Conservation (phyloP, 2,329 filamentous ascomycete species). For the Penicillium paneum region DNA sequence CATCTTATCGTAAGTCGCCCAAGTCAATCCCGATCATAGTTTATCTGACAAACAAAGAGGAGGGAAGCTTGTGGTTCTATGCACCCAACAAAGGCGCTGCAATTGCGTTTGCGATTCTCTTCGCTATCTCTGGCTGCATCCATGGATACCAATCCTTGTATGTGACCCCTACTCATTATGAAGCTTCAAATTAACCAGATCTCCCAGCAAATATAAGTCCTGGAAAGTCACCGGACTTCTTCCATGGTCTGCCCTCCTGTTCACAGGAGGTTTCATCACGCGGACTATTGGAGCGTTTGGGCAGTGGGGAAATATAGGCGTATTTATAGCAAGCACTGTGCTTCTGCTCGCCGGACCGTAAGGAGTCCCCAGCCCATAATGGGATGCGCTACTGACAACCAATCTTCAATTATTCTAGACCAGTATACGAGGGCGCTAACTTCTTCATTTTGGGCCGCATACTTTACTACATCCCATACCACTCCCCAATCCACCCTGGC, state of each 20-base stretch:
- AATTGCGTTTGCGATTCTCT: constrained; percentile 42
- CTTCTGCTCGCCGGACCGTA: constrained; percentile 42
- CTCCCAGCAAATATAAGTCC: constrained; percentile 36
- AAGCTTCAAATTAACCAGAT: constrained; percentile 3
- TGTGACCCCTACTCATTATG: neutral
- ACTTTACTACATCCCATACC: constrained; percentile 51
- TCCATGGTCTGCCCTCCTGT: constrained; percentile 43
- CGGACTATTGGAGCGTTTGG: constrained; percentile 38
- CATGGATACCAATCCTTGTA: constrained; percentile 42
- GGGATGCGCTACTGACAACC: neutral
- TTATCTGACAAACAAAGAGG: constrained; percentile 24
- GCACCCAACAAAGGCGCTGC: constrained; percentile 42
- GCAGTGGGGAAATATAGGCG: constrained; percentile 33
- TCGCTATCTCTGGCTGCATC: constrained; percentile 35
- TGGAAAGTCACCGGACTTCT: constrained; percentile 43
- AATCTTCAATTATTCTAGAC: constrained; percentile 19
- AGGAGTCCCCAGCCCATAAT: constrained; percentile 5
- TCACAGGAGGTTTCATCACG: constrained; percentile 38
- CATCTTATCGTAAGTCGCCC: constrained; percentile 26
- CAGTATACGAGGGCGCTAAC: constrained; percentile 46
- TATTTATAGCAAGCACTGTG: constrained; percentile 42
- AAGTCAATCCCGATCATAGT: neutral
- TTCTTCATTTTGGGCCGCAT: constrained; percentile 54
- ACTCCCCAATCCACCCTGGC: constrained; percentile 52
- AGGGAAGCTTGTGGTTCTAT: constrained; percentile 41